Evolutionary conservation across 2,329 filamentous ascomycete genomes (phyloP), one percentile per base, ranked within the genome.

Genomic region (Colletotrichum liaoningense): DNA sequence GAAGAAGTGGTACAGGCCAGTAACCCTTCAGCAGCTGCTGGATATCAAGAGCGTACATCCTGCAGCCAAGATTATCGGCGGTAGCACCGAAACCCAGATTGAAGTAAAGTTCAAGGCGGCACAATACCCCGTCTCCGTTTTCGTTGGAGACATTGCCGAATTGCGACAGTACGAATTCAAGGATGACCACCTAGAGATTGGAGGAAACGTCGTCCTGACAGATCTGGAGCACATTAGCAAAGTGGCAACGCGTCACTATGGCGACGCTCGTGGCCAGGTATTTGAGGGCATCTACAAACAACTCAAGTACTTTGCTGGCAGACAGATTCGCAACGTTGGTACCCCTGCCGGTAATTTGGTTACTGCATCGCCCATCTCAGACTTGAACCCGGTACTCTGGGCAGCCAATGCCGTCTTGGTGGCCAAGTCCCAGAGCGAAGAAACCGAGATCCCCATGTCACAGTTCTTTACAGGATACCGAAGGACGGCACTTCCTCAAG

Each of bases 81-180:
- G 97, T 74, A 98, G 95, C 81, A 97, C 95, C 2, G 97, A 99
- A 83, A 98, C 96, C 0, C 97, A 98, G 83, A 98, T 99, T 74
- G 97, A 99, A 84, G 94, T 97, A 84, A 98, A 98, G 83, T 98
- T 99, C 89, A 98, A 98, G 85, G 95, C 93, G 1, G 90, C 98
- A 87, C 90, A 95, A 78, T 98, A 98, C 80, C 93, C 93, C 4
- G 91, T 94, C 1, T 98, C 95, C 0, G 94, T 99, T 0, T 98
- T 93, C 77, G 94, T 98, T 11, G 95, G 96, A 12, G 97, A 99
- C 79, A 98, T 99, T 72, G 87, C 94, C 1, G 97, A 98, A 83
- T 85, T 99, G 71, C 89, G 95, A 14, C 93, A 95, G 76, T 98
- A 94, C 80, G 88, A 86, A 4, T 93, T 98, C 80, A 88, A 93